A percentile compares a stretch with the other conserved stretches of the same genome.
phyloP scores from a whole-genome alignment of 2,329 filamentous ascomycete species.

The Paracoccidioides brasiliensis region DNA sequence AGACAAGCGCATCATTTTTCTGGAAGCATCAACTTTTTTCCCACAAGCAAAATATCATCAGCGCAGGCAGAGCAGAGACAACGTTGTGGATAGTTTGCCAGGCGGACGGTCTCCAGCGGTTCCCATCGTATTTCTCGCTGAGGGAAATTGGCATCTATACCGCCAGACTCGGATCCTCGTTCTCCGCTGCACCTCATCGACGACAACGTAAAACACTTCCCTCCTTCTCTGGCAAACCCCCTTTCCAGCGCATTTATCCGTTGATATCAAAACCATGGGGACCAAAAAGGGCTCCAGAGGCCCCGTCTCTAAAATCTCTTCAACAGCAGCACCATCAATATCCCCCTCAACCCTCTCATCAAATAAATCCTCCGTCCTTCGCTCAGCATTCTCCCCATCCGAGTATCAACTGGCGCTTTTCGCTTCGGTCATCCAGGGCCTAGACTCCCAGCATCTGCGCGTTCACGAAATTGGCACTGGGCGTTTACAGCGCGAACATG shows the following conservation, averaged over 20 bases:
- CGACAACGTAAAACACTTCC: background rate
- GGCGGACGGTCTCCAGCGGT: too few relatives aligned
- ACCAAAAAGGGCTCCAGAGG: slow-evolving; percentile 32
- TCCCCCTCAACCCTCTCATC: slow-evolving; percentile 21
- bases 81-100: too few relatives aligned
- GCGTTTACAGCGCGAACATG: slow-evolving; percentile 38
- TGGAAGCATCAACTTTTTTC: slow-evolving; percentile 4
- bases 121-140: too few relatives aligned
- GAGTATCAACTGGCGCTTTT: slow-evolving; percentile 40
- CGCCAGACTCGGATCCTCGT: too few relatives aligned
- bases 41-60: slow-evolving; percentile 1
- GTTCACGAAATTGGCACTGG: slow-evolving; percentile 40
- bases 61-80: too few relatives aligned
- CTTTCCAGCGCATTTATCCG: background rate
- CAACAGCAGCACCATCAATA: slow-evolving; percentile 27
- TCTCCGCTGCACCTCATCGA: too few relatives aligned
- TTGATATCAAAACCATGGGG: slow-evolving; percentile 25
- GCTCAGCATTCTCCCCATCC: slow-evolving; percentile 38
- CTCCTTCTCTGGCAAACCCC: background rate
- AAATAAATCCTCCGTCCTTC: slow-evolving; percentile 36
- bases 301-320: slow-evolving; percentile 32
- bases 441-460: slow-evolving; percentile 40
- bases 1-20: background rate
- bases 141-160: too few relatives aligned
- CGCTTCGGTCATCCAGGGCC: slow-evolving; percentile 41